Evolutionary conservation across 495 filamentous ascomycete species (phyloP), one percentile per base, ranked within the genome.

Genomic region (Daldinia caldariorum): DNA sequence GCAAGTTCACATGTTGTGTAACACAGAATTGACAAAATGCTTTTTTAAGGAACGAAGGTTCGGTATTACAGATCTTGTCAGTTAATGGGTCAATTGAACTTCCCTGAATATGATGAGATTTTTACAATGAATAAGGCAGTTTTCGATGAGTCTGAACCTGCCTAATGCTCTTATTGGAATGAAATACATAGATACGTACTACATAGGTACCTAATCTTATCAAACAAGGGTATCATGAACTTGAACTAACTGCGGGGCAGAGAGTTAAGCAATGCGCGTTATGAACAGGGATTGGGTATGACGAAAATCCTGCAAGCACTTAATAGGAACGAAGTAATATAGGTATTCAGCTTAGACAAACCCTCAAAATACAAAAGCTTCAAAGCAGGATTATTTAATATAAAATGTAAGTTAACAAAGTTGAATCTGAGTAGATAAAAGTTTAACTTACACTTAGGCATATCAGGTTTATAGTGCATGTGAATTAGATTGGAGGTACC

Each of bases 281-380:
- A 31, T 39, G 35, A 20, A 45, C 56, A 68, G 58, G 57, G 57
- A 26, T 55, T 22, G 8, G 43, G 43, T 47, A 22, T 7, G 8
- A 47, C 18, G 26, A 47, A 7, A 67, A 22, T 57, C 13, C 49
- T 69, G 61, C 55, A 69, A 68, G 56, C 61, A 72, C 54, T 62
- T 67, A 71, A 66, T 1, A 3, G 20, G 7, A 20, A 47, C 18
- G 20, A 47, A 47, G 20, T 47, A 9, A 3, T 10, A 47, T 47
- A n/a, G n/a, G n/a, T n/a, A 0, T 47, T 5, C 10, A 20, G 9
- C 3, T 22, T 5, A 5, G 20, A 47, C 0, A 12, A 47, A 47
- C 9, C 2, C 9, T 47, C 18, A 45, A 20, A 10, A 3, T 20
- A 45, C 12, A 6, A 7, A 20, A 20, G 16, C 4, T n/a, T 43